Evolutionary conservation across 768 basidiomycete species (phyloP), one percentile per base, ranked within the genome.

Genomic region (Kwoniella sp.): DNA sequence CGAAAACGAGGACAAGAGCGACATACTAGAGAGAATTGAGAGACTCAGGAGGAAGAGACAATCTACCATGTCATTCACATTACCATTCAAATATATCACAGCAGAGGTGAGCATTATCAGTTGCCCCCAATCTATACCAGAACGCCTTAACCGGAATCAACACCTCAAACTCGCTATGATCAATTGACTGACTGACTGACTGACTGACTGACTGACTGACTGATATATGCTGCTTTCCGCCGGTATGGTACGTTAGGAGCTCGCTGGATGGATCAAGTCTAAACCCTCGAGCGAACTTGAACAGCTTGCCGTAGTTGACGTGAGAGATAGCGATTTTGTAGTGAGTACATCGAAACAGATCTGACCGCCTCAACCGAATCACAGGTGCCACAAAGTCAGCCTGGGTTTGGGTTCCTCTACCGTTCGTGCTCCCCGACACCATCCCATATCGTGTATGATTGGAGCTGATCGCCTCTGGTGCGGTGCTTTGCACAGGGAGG

Each of bases 291-390:
- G 40, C 5, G 63, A 54, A 4, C 56, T 70, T 26, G 66, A 65
- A 29, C 65, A 72, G 10, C 58, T 64, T 47, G 75, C 66, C 21
- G 72, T 79, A 9, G 71, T 79, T 5, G 78, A 79, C 60, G 78
- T 79, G 6, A 24, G 78, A 47, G 77, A 72, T 50, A 70, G 70
- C 58, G 78, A 79, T 63, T 79, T 79, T 51, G 68, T 60, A 1
- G 78, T 76, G 61, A 67, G 71, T 59, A 33, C 33, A n/a, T n/a
- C n/a, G n/a, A n/a, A n/a, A n/a, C n/a, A n/a, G n/a, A n/a, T n/a
- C n/a, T n/a, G n/a, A n/a, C n/a, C n/a, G n/a, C n/a, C n/a, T n/a
- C n/a, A n/a, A n/a, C n/a, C n/a, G n/a, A n/a, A n/a, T n/a, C n/a
- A n/a, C n/a, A n/a, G n/a, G n/a, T n/a, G n/a, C n/a, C n/a, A n/a